Evolutionary conservation across 805 yeast species (phyloP).

Genomic region (Henningerozyma blattae): DNA sequence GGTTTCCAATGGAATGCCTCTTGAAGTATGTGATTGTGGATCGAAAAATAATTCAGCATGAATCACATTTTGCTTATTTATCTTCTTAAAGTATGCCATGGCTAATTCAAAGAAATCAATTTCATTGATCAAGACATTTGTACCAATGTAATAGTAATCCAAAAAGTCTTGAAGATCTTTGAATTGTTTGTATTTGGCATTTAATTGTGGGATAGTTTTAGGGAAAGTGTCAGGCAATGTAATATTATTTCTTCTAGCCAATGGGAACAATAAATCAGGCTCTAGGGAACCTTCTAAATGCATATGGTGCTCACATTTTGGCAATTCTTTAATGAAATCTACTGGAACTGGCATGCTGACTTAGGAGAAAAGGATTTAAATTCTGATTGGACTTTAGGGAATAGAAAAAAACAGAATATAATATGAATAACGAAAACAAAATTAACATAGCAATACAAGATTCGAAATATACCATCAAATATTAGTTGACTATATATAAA

Average conservation of each 20-base stretch:
- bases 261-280: conserved; percentile 58
- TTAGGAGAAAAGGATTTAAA: too few relatives aligned
- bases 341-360: conserved; percentile 8
- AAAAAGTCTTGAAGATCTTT: conserved; percentile 66
- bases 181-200: conserved; percentile 48
- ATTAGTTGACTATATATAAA: too few relatives aligned
- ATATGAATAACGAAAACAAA: too few relatives aligned
- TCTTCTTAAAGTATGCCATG: conserved; percentile 56
- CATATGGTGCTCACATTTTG: conserved; percentile 81
- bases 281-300: conserved; percentile 77
- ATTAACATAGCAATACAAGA: too few relatives aligned
- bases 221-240: conserved; percentile 55
- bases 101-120: conserved; percentile 70
- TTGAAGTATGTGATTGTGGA: conserved; percentile 71
- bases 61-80: conserved; percentile 42
- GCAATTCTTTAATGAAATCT: conserved; percentile 52
- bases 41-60: conserved; percentile 77
- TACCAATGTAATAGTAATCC: conserved; percentile 70
- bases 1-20: conserved; percentile 46
- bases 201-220: conserved; percentile 40
- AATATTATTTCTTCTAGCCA: conserved; percentile 55
- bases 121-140: conserved; percentile 58
- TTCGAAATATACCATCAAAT: too few relatives aligned
- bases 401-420: too few relatives aligned
- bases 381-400: too few relatives aligned